Evolutionary conservation across 768 basidiomycete genomes (phyloP).

Genomic region (Strobilomyces dryophilus): DNA sequence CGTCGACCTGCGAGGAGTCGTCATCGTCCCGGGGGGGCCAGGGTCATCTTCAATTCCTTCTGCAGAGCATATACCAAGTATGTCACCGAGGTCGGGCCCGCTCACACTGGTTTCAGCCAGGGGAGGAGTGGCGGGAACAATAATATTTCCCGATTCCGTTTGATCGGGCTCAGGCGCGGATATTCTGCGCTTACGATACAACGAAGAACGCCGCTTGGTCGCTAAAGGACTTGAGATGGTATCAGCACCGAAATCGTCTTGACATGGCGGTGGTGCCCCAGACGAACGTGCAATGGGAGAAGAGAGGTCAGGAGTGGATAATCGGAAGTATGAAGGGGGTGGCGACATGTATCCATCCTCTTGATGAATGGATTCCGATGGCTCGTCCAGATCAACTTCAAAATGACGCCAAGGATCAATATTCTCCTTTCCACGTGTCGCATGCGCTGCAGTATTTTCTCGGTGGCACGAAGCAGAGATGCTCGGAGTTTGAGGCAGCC

Average conservation of each 20-base stretch:
- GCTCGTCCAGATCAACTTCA: conserved; percentile 39
- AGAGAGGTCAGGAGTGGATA: conserved; percentile 57
- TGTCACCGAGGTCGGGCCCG: conserved; percentile 44
- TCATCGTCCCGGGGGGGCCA: conserved; percentile 26
- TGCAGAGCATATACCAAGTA: conserved; percentile 39
- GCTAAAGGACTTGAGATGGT: conserved; percentile 32
- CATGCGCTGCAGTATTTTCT: conserved; percentile 39
- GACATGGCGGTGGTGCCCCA: conserved; percentile 8
- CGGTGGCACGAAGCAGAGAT: conserved; percentile 31
- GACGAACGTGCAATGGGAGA: conserved; percentile 49
- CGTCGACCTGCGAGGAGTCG: conserved; percentile 35
- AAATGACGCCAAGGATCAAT: conserved; percentile 35
- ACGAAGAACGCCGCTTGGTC: conserved; percentile 17
- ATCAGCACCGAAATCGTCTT: conserved; percentile 50
- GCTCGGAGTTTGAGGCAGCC: conserved; percentile 31
- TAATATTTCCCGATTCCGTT: conserved; percentile 12
- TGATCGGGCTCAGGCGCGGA: background rate
- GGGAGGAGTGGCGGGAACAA: conserved; percentile 31
- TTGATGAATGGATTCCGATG: conserved; percentile 50
- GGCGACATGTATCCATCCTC: conserved; percentile 87
- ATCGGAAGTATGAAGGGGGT: conserved; percentile 44
- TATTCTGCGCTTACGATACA: conserved; percentile 1
- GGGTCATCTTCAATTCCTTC: conserved; percentile 41
- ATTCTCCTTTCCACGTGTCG: conserved; percentile 36
- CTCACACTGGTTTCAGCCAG: conserved; percentile 12